phyloP scores from a whole-genome alignment of 2,329 filamentous ascomycete species.

The Fusarium guadeloupense region DNA sequence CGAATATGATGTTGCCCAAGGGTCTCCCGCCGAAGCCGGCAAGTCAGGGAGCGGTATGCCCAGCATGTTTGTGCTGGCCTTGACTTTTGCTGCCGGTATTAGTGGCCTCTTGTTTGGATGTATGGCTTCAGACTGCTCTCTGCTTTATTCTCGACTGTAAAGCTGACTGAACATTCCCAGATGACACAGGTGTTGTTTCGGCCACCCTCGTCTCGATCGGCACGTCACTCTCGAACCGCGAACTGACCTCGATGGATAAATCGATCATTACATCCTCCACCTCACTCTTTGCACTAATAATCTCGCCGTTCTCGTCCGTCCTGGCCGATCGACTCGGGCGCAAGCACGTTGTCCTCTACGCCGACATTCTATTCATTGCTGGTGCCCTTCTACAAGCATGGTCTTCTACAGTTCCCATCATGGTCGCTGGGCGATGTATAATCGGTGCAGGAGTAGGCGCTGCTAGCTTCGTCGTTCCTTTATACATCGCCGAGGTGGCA shows the following conservation, averaged over 20 bases:
- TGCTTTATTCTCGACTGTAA: too few relatives aligned
- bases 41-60: slow-evolving; percentile 48
- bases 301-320: slow-evolving; percentile 71
- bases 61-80: slow-evolving; percentile 65
- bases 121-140: slow-evolving; percentile 48
- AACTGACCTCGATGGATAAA: slow-evolving; percentile 71
- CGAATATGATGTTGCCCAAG: slow-evolving; percentile 44
- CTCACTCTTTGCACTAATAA: slow-evolving; percentile 70
- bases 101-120: slow-evolving; percentile 75
- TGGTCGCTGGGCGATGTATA: slow-evolving; percentile 74
- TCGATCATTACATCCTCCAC: slow-evolving; percentile 77
- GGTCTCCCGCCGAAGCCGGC: slow-evolving; percentile 36
- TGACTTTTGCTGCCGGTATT: slow-evolving; percentile 72
- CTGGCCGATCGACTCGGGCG: slow-evolving; percentile 70
- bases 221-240: slow-evolving; percentile 64
- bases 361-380: slow-evolving; percentile 72
- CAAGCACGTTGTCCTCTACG: slow-evolving; percentile 69
- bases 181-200: slow-evolving; percentile 75
- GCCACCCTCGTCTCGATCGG: slow-evolving; percentile 73
- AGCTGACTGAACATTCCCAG: slow-evolving; percentile 47
- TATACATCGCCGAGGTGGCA: slow-evolving; percentile 89
- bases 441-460: slow-evolving; percentile 79
- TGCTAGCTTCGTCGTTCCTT: slow-evolving; percentile 82
- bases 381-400: slow-evolving; percentile 73
- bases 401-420: slow-evolving; percentile 64